Evolutionary conservation across 495 filamentous ascomycete genomes (phyloP).

Genomic region (Neurospora pannonica): DNA sequence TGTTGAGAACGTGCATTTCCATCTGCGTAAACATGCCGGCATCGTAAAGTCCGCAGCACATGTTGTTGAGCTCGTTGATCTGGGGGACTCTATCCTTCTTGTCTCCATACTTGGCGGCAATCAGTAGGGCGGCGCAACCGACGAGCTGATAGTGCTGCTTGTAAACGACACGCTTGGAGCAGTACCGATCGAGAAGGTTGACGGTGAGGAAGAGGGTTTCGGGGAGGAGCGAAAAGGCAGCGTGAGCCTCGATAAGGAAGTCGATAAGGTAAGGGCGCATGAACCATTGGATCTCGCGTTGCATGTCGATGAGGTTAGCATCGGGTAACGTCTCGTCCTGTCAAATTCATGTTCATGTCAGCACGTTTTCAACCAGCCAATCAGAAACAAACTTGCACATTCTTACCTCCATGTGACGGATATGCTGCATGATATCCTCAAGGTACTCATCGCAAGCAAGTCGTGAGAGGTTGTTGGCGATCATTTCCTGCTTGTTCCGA

Average conservation of each 20-base stretch:
- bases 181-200: conserved; percentile 95
- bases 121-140: conserved; percentile 89
- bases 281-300: conserved; percentile 98
- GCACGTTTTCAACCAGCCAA: conserved; percentile 3
- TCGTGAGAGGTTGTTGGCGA: conserved; percentile 80
- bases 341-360: neutral
- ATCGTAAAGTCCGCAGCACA: conserved; percentile 98
- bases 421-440: conserved; percentile 84
- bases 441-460: conserved; percentile 79
- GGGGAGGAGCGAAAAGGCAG: conserved; percentile 84
- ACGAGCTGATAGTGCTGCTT: conserved; percentile 98
- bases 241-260: conserved; percentile 95
- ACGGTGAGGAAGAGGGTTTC: conserved; percentile 92
- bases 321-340: conserved; percentile 87
- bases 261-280: conserved; percentile 98
- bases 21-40: conserved; percentile 99
- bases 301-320: conserved; percentile 95
- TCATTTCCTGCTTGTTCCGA: conserved; percentile 66
- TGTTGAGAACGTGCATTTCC: conserved; percentile 99
- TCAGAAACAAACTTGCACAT: neutral
- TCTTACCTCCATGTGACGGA: conserved; percentile 92
- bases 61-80: conserved; percentile 90
- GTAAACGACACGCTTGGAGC: conserved; percentile 96
- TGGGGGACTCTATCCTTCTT: conserved; percentile 94
- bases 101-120: conserved; percentile 97